Evolutionary conservation across 2,329 filamentous ascomycete species (phyloP), one percentile per base, ranked within the genome.

Genomic region (Fusarium verticillioides): DNA sequence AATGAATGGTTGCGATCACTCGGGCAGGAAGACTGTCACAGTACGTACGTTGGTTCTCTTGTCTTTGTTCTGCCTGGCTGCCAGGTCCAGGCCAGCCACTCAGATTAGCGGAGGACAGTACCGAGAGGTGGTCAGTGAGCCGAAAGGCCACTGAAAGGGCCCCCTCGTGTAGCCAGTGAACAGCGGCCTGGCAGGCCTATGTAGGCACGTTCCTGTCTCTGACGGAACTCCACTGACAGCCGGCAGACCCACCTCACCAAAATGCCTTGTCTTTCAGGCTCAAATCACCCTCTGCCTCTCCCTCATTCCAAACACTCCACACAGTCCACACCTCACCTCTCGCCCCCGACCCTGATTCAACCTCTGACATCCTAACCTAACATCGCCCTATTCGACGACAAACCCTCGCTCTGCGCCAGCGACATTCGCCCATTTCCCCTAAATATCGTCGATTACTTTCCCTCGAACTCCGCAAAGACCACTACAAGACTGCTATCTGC

Each of bases 191-290:
- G 67, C 44, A 26, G 26, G 26, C 26, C 26, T 26, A 26, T 26
- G 23, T 23, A 26, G 26, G 26, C 26, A 59, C 54, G 46, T 64
- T 75, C 40, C 68, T 64, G 40, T 28, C 63, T 63, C 63, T 61
- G 72, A 57, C 60, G 23, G 46, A 71, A 61, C 60, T 26, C 26
- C 26, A 26, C 26, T 42, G 46, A 44, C 63, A 52, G 54, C 44
- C 28, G 32, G 30, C 19, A 49, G 56, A 37, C 56, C 53, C 66
- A 58, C 60, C 57, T 34, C 47, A 50, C 16, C 46, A 65, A 64
- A 64, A 69, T 80, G 79, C 79, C 79, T 81, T 69, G 78, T 75
- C 70, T 80, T 78, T 80, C 79, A 81, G 79, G 79, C 79, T 66
- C 66, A 67, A 77, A 77, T 49, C 60, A 66, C 54, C 60, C 59